Evolutionary conservation across 352 stramenopile genomes (phyloP).

Genomic region (Globisporangium carolinianum): DNA sequence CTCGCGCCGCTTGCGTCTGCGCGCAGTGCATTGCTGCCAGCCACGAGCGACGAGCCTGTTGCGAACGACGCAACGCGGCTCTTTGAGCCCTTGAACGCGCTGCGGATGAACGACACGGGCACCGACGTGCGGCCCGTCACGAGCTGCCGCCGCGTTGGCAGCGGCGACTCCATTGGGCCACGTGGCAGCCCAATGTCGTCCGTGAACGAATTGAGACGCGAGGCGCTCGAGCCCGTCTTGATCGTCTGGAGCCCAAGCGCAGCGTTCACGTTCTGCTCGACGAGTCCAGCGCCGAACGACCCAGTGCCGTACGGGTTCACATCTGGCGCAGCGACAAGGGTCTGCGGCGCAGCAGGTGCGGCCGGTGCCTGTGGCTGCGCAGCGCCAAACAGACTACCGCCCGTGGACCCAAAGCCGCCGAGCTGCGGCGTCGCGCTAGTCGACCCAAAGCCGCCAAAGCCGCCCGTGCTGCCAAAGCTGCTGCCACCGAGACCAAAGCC

Average conservation of each 20-base stretch:
- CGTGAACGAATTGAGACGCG: slow-evolving; percentile 47
- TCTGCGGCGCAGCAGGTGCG: slow-evolving; percentile 33
- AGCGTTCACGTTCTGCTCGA: slow-evolving; percentile 58
- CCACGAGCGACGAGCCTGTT: slow-evolving; percentile 5
- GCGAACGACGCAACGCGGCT: slow-evolving; percentile 53
- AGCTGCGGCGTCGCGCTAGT: slow-evolving; percentile 12
- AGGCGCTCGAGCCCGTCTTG: slow-evolving; percentile 39
- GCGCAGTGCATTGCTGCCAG: slow-evolving; percentile 12
- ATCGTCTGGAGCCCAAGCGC: slow-evolving; percentile 51
- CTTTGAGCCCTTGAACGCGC: slow-evolving; percentile 70
- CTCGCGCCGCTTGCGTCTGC: slow-evolving; percentile 13
- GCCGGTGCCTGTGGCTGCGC: slow-evolving; percentile 42
- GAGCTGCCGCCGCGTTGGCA: slow-evolving; percentile 52
- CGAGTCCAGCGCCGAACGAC: slow-evolving; percentile 44
- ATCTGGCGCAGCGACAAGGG: slow-evolving; percentile 43
- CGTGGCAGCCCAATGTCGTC: slow-evolving; percentile 68
- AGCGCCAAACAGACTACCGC: slow-evolving; percentile 11
- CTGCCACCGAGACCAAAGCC: slow-evolving; percentile 32
- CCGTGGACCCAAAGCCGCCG: slow-evolving; percentile 9
- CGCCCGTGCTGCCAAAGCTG: slow-evolving; percentile 29
- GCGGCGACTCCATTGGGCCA: slow-evolving; percentile 42
- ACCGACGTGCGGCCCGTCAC: slow-evolving; percentile 42
- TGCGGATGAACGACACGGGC: slow-evolving; percentile 67
- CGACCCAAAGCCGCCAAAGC: slow-evolving; percentile 45
- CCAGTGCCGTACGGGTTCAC: slow-evolving; percentile 56